Evolutionary conservation across 805 yeast species (phyloP), one percentile per base, ranked within the genome.

Genomic region (Tanozyma kutaoensis): DNA sequence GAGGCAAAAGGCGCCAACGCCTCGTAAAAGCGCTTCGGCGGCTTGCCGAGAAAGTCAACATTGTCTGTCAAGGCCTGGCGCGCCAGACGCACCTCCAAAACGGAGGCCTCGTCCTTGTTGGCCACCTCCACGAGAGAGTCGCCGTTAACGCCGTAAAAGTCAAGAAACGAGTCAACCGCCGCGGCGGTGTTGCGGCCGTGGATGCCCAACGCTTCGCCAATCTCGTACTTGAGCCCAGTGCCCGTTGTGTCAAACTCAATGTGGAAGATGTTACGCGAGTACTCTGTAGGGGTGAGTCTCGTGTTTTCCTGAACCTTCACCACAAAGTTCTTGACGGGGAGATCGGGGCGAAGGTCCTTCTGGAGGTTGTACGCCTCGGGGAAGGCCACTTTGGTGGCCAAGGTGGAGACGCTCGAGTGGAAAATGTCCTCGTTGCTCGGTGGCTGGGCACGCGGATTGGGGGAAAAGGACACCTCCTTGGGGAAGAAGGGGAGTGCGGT

Each of bases 181-280:
- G 57, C 66, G 22, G 63, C 49, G 40, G 72, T 67, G 59, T 88
- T 88, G 46, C 88, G 75, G 26, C 94, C 95, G 45, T 88, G 96
- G 33, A 88, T 71, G 45, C 97, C 97, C 34, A 88, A 69, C 13
- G 97, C 95, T 63, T 88, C 97, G 50, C 97, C 97, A 46, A 88
- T 84, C 37, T 76, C 91, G 50, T 88, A 88, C 26, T 72, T 81
- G 47, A 88, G 63, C 15, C 93, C 95, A 20, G 96, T 85, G 28
- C 93, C 93, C 24, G 85, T 55, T 46, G 76, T 70, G 49, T 88
- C 97, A 40, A 88, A 84, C 58, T 88, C 97, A 40, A 88, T 78
- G 48, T 88, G 95, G 82, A 88, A 88, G 43, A 88, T 86, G 56
- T 88, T 80, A 61, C 97, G 81, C 35, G 81, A 82, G 55, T 88